Evolutionary conservation across 345 rosid genomes (phyloP).

Genomic region (Populus simonii): DNA sequence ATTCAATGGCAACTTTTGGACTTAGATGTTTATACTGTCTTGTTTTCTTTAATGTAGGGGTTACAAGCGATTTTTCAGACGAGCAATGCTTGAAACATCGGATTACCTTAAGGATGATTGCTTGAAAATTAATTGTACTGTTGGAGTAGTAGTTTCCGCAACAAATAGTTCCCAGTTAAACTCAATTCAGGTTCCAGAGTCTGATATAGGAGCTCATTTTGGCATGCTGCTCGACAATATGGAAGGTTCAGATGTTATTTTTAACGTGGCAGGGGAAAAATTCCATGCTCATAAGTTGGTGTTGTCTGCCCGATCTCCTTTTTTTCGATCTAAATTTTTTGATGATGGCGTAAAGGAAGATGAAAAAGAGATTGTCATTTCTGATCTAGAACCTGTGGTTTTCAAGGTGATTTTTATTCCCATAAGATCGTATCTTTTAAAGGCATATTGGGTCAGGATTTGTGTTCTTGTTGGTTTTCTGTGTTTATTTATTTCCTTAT

Average conservation of each 20-base stretch:
- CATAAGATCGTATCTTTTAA: not conserved
- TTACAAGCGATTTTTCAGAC: slow-evolving; percentile 69
- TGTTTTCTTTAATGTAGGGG: slow-evolving; percentile 44
- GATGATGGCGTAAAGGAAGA: slow-evolving; percentile 26
- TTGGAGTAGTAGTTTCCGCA: slow-evolving; percentile 62
- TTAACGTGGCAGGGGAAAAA: slow-evolving; percentile 55
- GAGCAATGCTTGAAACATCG: slow-evolving; percentile 59
- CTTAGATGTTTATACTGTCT: not conserved
- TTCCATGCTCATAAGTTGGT: slow-evolving; percentile 64
- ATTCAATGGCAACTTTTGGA: not conserved
- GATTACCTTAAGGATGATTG: slow-evolving; percentile 67
- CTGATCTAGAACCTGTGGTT: slow-evolving; percentile 52
- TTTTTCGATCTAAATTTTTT: slow-evolving; percentile 46
- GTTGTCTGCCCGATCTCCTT: slow-evolving; percentile 61
- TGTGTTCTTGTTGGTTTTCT: not conserved
- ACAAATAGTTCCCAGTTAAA: slow-evolving; percentile 43
- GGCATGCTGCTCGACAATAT: slow-evolving; percentile 52
- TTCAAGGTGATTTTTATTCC: slow-evolving; percentile 40
- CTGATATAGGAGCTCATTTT: slow-evolving; percentile 60
- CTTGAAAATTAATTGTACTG: slow-evolving; percentile 63
- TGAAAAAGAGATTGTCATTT: slow-evolving; percentile 39
- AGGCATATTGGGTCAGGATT: not conserved
- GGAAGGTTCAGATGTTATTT: slow-evolving; percentile 59
- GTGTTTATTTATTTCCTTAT: not conserved
- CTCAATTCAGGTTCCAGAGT: slow-evolving; percentile 53